These are phyloP conservation scores for Allium fistulosum DNA, from an alignment of 106 monocot species.

Conservation along the genomic window DNA sequence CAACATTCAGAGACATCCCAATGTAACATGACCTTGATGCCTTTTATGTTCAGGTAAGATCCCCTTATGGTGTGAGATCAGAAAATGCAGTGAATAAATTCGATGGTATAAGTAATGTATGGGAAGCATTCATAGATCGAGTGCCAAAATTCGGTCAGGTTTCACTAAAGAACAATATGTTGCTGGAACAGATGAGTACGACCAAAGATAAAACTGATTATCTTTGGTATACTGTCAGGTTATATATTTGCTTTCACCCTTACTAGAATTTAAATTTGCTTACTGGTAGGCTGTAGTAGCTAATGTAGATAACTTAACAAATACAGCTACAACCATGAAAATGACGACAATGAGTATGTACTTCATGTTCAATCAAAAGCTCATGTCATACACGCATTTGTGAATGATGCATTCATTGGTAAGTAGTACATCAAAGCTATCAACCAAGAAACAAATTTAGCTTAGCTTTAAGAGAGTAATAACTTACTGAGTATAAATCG, in stretches of 20 bases:
- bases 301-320: neutral
- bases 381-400: constrained; percentile 76
- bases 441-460: neutral
- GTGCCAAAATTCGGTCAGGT: constrained; percentile 12
- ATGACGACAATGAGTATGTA: constrained; percentile 14
- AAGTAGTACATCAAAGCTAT: constrained; percentile 10
- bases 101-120: constrained; percentile 29
- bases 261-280: no score
- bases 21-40: neutral
- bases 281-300: neutral
- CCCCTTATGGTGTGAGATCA: constrained; percentile 44
- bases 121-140: constrained; percentile 48
- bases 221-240: constrained; percentile 86
- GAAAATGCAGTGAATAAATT: constrained; percentile 8
- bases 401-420: constrained; percentile 63
- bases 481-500: neutral
- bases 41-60: constrained; percentile 32
- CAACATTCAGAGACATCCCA: neutral
- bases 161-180: constrained; percentile 16
- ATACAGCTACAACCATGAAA: constrained; percentile 50
- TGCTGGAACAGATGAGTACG: constrained; percentile 55
- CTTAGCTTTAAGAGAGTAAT: neutral
- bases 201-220: constrained; percentile 90
- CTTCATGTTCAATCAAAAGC: constrained; percentile 57
- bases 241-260: neutral